A percentile compares a stretch with the other conserved stretches of the same genome.
Conservation (phyloP, 2,329 filamentous ascomycete genomes). For the Fusarium goolgardi region DNA sequence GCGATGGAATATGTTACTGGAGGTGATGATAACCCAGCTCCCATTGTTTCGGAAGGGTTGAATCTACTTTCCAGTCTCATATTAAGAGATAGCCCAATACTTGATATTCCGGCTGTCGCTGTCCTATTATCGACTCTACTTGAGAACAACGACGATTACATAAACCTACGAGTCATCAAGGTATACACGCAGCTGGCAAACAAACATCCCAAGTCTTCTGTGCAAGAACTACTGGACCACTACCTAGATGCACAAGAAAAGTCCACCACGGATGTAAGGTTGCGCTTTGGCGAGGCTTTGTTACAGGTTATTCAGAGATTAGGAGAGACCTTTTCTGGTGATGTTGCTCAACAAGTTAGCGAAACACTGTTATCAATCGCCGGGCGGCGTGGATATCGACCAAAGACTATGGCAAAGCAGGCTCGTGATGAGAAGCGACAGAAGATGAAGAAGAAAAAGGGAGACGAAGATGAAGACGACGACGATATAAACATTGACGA, state of each 20-base stretch:
- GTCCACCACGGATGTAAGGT: conserved; percentile 69
- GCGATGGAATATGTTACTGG: conserved; percentile 72
- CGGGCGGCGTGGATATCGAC: conserved; percentile 70
- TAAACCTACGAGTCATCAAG: conserved; percentile 75
- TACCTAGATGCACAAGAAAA: conserved; percentile 74
- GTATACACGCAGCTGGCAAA: conserved; percentile 71
- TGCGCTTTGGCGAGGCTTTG: conserved; percentile 76
- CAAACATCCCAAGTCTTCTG: conserved; percentile 70
- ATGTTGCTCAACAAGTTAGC: conserved; percentile 62
- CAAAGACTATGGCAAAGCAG: conserved; percentile 69
- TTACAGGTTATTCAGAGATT: conserved; percentile 72
- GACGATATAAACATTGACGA: conserved; percentile 60
- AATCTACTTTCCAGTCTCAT: conserved; percentile 70
- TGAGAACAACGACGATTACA: conserved; percentile 75
- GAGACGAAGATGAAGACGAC: conserved; percentile 60
- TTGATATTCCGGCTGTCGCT: conserved; percentile 74
- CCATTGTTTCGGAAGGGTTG: conserved; percentile 74
- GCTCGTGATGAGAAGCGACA: conserved; percentile 61
- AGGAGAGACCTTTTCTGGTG: conserved; percentile 66
- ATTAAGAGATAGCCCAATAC: conserved; percentile 62
- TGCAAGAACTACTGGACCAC: conserved; percentile 72
- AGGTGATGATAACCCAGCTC: conserved; percentile 69
- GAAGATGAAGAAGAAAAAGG: conserved; percentile 59
- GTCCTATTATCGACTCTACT: conserved; percentile 73
- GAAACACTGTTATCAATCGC: conserved; percentile 72